Evolutionary conservation across 768 basidiomycete species (phyloP), one percentile per base, ranked within the genome.

Genomic region (Pleurotus citrinopileatus): DNA sequence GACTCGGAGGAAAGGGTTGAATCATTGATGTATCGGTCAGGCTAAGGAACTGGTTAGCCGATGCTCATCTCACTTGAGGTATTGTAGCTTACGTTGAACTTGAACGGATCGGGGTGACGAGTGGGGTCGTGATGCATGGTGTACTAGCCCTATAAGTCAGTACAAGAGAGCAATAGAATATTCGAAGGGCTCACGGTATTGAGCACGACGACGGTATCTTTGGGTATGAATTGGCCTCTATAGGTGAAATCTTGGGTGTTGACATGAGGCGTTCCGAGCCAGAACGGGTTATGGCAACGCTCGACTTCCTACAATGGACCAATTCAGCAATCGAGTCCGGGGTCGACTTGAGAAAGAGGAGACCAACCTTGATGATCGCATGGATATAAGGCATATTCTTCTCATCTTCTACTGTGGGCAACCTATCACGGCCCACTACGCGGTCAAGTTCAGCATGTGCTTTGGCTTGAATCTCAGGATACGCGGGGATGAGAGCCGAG

Each of bases 21-120:
- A 55, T 80, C 75, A 19, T 66, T 62, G 28, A 78, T 55, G 60
- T 73, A 80, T 2, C 78, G 69, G 9, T 80, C 74, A n/a, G 78
- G 77, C 66, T 76, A 13, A 9, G 37, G 13, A 6, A 3, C 12
- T 12, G 26, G 43, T 50, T 5, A 7, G 19, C 19, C 25, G 42
- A 32, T 34, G 13, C 8, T 8, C n/a, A 34, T 7, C 7, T 7
- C 32, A 34, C 7, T 7, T 34, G 32, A 34, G 15, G 7, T 7
- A 15, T 34, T 7, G 32, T 23, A 29, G 54, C 34, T n/a, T 42
- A 70, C 70, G 42, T 67, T 61, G 55, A 70, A 69, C n/a, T 53
- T 64, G 52, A 66, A 67, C 42, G 78, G 67, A 54, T 79, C 71
- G 1, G 73, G 67, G 55, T 79, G 66, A 12, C 74, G 67, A 43